These are phyloP conservation scores for Aureobasidium mangrovei DNA, from an alignment of 2,329 filamentous ascomycete species.

Conservation along the genomic window DNA sequence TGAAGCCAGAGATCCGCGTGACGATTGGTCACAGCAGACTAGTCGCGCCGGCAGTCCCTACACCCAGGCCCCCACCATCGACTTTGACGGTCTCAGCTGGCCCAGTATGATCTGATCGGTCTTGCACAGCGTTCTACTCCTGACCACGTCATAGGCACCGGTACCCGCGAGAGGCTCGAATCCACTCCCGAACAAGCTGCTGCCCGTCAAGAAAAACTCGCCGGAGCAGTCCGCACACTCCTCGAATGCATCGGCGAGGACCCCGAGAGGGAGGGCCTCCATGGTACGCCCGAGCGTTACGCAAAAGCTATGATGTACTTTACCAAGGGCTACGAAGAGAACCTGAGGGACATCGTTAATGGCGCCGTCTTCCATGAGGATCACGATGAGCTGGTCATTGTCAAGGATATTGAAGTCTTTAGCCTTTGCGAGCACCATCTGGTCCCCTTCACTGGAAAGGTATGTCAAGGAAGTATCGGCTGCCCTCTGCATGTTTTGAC, in stretches of 20 bases:
- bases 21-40: conserved; percentile 44
- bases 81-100: conserved; percentile 50
- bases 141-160: conserved; percentile 39
- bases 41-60: conserved; percentile 41
- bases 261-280: conserved; percentile 53
- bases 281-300: conserved; percentile 71
- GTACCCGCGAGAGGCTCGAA: conserved; percentile 55
- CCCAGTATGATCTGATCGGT: conserved; percentile 34
- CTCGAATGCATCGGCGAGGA: conserved; percentile 59
- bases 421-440: conserved; percentile 95
- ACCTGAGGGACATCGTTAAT: conserved; percentile 84
- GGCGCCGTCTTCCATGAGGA: conserved; percentile 91
- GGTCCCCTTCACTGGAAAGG: conserved; percentile 92
- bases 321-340: conserved; percentile 94
- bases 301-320: conserved; percentile 94
- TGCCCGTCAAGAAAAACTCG: conserved; percentile 50
- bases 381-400: conserved; percentile 94
- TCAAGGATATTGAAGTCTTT: conserved; percentile 94
- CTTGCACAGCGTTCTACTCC: neutral
- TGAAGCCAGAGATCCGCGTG: conserved; percentile 44
- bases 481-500: conserved; percentile 13
- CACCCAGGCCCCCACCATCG: conserved; percentile 42
- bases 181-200: conserved; percentile 50
- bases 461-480: conserved; percentile 30
- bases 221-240: conserved; percentile 54